A percentile compares a stretch with the other conserved stretches of the same genome.
phyloP scores from a whole-genome alignment of 805 yeast genomes.

The Yarrowia sp. region DNA sequence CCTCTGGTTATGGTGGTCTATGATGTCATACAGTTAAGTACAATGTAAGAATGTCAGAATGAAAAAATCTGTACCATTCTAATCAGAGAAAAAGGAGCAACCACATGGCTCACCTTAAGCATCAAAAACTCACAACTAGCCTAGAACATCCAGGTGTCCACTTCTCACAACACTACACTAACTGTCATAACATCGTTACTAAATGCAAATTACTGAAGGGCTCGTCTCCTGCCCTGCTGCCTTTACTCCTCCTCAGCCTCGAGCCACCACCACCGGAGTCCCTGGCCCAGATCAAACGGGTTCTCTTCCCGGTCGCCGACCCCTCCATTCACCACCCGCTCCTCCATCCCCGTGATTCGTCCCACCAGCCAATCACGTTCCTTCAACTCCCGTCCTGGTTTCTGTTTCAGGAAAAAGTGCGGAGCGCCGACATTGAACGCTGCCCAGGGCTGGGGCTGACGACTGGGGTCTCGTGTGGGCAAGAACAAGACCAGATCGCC shows the following conservation, averaged over 20 bases:
- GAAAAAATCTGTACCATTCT: no score
- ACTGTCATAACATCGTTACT: constrained; percentile 23
- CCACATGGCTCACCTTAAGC: no score
- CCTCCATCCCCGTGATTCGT: constrained; percentile 64
- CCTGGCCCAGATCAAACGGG: constrained; percentile 70
- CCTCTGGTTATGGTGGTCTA: no score
- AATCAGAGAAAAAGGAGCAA: no score
- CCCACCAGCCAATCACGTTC: constrained; percentile 86
- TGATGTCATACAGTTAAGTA: no score
- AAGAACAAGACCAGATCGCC: constrained; percentile 85
- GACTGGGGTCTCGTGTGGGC: constrained; percentile 68
- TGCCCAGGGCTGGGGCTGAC: constrained; percentile 75
- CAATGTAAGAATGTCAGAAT: no score
- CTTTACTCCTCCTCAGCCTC: constrained; percentile 56
- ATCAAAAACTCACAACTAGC: no score
- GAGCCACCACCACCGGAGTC: constrained; percentile 68
- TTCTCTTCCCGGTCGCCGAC: constrained; percentile 58
- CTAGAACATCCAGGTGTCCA: no score
- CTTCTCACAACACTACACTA: neutral
- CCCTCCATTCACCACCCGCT: constrained; percentile 53
- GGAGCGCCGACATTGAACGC: constrained; percentile 91
- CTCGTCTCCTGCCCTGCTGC: neutral
- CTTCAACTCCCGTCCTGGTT: constrained; percentile 50
- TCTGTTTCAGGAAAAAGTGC: constrained; percentile 73
- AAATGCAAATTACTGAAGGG: constrained; percentile 25